Evolutionary conservation across 345 rosid genomes (phyloP).

Genomic region (Gossypium sturtianum): DNA sequence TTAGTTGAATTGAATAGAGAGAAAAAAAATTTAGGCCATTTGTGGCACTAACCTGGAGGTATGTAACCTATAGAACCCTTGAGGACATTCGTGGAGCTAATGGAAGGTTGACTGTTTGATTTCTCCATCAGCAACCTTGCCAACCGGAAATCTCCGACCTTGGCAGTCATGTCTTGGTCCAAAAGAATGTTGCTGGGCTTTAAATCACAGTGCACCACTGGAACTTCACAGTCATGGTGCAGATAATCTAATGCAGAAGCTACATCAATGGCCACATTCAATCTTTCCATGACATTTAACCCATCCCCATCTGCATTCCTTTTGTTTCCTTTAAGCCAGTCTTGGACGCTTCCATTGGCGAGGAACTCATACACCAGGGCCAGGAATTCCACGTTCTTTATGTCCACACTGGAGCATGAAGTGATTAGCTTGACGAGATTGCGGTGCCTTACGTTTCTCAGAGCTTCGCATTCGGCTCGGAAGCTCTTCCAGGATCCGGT

Average conservation of each 20-base stretch:
- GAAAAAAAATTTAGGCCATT: not conserved
- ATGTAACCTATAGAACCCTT: conserved; percentile 52
- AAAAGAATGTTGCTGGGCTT: conserved; percentile 39
- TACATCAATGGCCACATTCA: conserved; percentile 39
- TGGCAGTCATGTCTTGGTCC: conserved; percentile 42
- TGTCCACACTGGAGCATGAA: conserved; percentile 46
- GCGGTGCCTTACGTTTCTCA: conserved; percentile 41
- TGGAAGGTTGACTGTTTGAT: conserved; percentile 17
- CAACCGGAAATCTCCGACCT: conserved; percentile 51
- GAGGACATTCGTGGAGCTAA: conserved; percentile 30
- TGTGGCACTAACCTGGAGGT: conserved; percentile 41
- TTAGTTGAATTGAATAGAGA: not conserved
- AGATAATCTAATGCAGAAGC: conserved; percentile 44
- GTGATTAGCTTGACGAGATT: conserved; percentile 51
- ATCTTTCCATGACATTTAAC: conserved; percentile 36
- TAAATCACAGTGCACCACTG: conserved; percentile 56
- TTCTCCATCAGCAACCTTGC: conserved; percentile 31
- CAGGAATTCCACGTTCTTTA: conserved; percentile 34
- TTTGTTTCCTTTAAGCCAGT: conserved; percentile 40
- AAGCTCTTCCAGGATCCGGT: conserved; percentile 40
- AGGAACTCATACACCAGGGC: conserved; percentile 52
- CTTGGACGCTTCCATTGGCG: conserved; percentile 39
- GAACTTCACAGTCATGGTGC: conserved; percentile 41
- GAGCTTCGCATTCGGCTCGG: conserved; percentile 43
- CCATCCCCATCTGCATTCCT: conserved; percentile 24